Base-by-base conservation (phyloP, 805 yeast species). In the Zygosaccharomyces siamensis region DNA sequence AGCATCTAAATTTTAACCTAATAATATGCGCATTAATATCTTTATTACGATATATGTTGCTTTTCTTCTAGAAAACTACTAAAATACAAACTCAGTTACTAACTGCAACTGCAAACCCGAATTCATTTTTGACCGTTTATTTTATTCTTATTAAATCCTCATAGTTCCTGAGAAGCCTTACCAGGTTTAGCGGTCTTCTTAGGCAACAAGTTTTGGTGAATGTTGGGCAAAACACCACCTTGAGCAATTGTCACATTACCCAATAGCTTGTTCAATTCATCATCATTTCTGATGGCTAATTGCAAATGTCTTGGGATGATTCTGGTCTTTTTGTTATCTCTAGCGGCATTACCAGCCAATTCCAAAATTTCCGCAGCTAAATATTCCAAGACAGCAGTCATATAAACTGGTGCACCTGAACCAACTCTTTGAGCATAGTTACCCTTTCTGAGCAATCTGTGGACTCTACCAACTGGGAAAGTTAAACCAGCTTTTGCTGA, bases 391-490 rank as follows among this genome's bases (percentile, higher is more conserved):
- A 89, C 97, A 47, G 97, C 93, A 62, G 97, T 89, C 68, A 89
- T 79, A 78, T 89, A 89, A 57, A 89, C 89, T 75, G 97, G 96
- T 63, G 97, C 97, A 80, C 95, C 96, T 59, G 96, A 88, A 80
- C 97, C 96, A 67, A 89, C 84, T 78, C 97, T 83, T 77, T 89
- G 93, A 67, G 96, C 93, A 77, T 89, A 86, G 83, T 89, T 86
- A 70, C 95, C 96, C 76, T 85, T 88, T 81, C 93, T 86, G 67
- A 89, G 77, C 65, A 89, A 80, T 76, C 96, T 83, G 80, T 89
- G 96, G 62, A 89, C 90, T 81, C 97, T 89, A 72, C 97, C 97
- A 58, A 89, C 97, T 77, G 97, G 97, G 90, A 89, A 89, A 64
- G 92, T 86, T 68, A 89, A 81, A 72, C 96, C 97, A 67, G 97